Conservation (phyloP, 2,329 filamentous ascomycete species). For the Xylaria sp. region DNA sequence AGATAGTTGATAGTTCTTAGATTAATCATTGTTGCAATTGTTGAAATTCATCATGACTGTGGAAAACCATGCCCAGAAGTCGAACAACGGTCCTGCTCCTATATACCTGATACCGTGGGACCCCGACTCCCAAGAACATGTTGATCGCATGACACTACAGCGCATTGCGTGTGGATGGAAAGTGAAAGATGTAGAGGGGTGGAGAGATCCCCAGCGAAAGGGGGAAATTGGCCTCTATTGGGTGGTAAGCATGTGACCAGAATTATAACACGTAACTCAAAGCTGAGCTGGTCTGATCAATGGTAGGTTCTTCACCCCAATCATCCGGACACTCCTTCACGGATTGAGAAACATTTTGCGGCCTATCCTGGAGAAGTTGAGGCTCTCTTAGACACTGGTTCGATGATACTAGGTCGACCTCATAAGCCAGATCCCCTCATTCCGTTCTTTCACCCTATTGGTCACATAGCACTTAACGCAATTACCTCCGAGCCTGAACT, state of each 20-base stretch:
- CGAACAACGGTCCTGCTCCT: not conserved
- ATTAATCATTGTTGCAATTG: no score
- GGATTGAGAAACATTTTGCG: conserved; percentile 41
- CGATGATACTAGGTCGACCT: conserved; percentile 33
- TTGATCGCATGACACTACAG: conserved; percentile 39
- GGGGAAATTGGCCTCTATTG: conserved; percentile 37
- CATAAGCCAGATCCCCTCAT: conserved; percentile 35
- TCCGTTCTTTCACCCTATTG: conserved; percentile 45
- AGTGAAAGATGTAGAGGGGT: conserved; percentile 35
- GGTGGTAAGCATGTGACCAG: conserved; percentile 35
- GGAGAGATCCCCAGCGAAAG: conserved; percentile 34
- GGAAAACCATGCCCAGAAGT: not conserved
- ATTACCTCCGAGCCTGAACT: conserved; percentile 36
- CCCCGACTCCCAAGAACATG: conserved; percentile 39
- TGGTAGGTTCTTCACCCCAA: conserved; percentile 35
- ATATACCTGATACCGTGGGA: conserved; percentile 39
- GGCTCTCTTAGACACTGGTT: conserved; percentile 37
- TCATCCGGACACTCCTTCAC: conserved; percentile 35
- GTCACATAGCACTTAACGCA: conserved; percentile 48
- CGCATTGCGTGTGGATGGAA: conserved; percentile 42
- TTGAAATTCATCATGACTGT: conserved; percentile 3
- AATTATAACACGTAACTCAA: not conserved
- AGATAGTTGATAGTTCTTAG: not conserved
- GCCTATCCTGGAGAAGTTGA: conserved; percentile 36
- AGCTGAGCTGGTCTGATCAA: conserved; percentile 13